Base-by-base conservation (phyloP, 768 basidiomycete species). In the Pholiota molesta region DNA sequence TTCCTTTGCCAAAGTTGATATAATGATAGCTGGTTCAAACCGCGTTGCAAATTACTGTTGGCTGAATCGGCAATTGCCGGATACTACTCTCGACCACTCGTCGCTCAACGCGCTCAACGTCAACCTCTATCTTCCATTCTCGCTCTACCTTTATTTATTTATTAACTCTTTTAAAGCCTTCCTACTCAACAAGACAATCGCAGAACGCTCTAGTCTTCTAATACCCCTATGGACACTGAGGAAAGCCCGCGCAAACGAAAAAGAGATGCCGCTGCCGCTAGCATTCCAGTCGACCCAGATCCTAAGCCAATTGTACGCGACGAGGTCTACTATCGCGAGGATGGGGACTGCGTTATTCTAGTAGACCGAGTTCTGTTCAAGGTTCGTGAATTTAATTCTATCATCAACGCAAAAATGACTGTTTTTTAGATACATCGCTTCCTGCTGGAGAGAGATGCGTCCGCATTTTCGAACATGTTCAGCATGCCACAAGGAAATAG, bases 281-380 rank as follows among this genome's bases (percentile, higher is more conserved):
- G 42, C 5, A 40, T 16, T 40, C 5, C 13, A 40, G n/a, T 1
- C n/a, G 42, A 19, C n/a, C 19, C n/a, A 29, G 42, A 37, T 44
- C n/a, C 19, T 29, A 10, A 23, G 16, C 37, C 52, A 14, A 54
- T 40, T 37, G 57, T 59, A 0, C 19, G 17, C 31, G 52, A 61
- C 39, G 35, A 59, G 9, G 13, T 9, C 13, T 67, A 67, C 35
- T 67, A 62, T 44, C 28, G 29, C 9, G 35, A 60, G 8, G 58
- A 64, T 55, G 66, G 57, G n/a, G 62, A 67, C 14, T 62, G 59
- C 29, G 40, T 59, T 26, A 45, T 69, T 23, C 49, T 39, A 29
- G 64, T 65, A n/a, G 28, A 59, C 29, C 44, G 40, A 8, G 63
- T 60, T n/a, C 37, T 64, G 3, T 69, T 69, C 60, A 67, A 69